Evolutionary conservation across 257 asterid genomes (phyloP), one percentile per base, ranked within the genome.

Genomic region (Solanum clarkiae): DNA sequence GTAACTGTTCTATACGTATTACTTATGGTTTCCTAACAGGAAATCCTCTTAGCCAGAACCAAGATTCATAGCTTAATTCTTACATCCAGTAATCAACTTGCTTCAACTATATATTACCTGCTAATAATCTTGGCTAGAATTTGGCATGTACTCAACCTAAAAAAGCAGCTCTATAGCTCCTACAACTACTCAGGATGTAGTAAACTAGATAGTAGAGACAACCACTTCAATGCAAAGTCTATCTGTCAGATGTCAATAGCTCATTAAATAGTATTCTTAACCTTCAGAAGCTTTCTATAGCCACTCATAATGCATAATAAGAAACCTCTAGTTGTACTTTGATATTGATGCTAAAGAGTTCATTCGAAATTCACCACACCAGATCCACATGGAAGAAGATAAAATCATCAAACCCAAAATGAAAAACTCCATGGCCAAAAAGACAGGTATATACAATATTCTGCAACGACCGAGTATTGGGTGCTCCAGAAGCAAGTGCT

Each of bases 401-500:
- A 53, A 77, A 26, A 53, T 17, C 65, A 79, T 26, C 66, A 53
- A 47, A 79, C 65, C 83, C 65, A 79, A 79, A 77, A 79, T 79
- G 65, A 53, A 49, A 53, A 53, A 79, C 45, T 32, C 44, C 82
- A 6, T 16, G 6, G 47, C 66, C 60, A 53, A 53, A 77, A 79
- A 29, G 18, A 79, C 29, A 53, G 65, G 83, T 29, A 79, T 53
- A 77, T 87, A 96, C 99, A 77, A 94, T 93, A 92, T 96, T 96
- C 60, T 94, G 96, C 88, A 94, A 90, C 6, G 98, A 92, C 87
- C 88, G 93, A 63, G 95, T 89, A 88, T 75, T 91, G 80, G 97
- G 86, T 42, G 91, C 91, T 89, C 97, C 93, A 84, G 99, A 91
- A 86, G 97, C 94, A 90, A 93, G 93, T 86, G 98, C 93, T 84